Evolutionary conservation across 1,284 basidiomycete genomes (phyloP), one percentile per base, ranked within the genome.

Genomic region (Cryptococcus neoformans): DNA sequence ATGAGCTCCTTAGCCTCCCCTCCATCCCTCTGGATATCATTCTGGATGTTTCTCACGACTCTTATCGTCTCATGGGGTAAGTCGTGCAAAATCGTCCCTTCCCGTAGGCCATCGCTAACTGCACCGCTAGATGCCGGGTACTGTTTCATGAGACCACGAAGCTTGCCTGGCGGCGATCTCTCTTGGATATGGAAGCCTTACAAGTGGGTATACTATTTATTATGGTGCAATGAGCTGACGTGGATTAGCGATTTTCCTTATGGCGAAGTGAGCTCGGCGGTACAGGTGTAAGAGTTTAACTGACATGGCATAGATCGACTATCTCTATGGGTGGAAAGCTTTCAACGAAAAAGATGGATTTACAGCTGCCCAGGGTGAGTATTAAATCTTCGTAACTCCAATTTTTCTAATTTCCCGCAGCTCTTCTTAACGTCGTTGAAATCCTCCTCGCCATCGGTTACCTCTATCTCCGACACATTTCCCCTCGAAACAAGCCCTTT

Each of bases 151-250:
- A 83, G 84, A 49, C 86, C 85, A 4, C 80, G 84, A 28, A 85
- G 83, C 6, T 84, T 87, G 81, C 68, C 72, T n/a, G 90, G 89
- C 1, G 91, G 91, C 1, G 89, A 92, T 76, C 80, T 92, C 42
- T 86, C 90, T 64, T 92, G 89, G 89, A 83, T 93, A 49, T 94
- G 90, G 91, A 80, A 83, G 61, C 89, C 89, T 1, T 92, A 92
- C 71, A 83, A 79, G 55, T 75, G 67, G 63, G 70, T 67, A 21
- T 52, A 56, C 38, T 62, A 46, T 8, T 52, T 36, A 54, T 40
- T 61, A 55, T 58, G n/a, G 11, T 5, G 44, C 5, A 17, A 2
- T 16, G 17, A 48, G 62, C 11, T 64, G 37, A 36, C 40, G 3
- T 44, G 38, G 28, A n/a, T 14, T 53, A 68, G 65, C 54, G 55